A percentile compares a stretch with the other conserved stretches of the same genome.
phyloP scores from a whole-genome alignment of 768 basidiomycete genomes.

The Melanogaster broomeanus region DNA sequence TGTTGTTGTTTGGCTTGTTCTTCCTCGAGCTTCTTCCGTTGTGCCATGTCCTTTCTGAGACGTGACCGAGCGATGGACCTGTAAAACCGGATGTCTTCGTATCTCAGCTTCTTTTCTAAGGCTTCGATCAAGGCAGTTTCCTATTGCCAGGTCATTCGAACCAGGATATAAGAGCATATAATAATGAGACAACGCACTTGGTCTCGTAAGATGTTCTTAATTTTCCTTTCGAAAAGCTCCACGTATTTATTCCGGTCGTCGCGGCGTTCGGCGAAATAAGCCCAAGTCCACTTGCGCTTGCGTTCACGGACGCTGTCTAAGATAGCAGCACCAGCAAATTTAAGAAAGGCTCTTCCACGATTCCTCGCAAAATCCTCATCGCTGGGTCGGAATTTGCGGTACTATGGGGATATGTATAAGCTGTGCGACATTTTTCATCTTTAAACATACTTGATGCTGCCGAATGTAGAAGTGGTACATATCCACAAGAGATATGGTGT shows the following conservation, averaged over 20 bases:
- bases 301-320: conserved; percentile 81
- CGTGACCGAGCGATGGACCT: conserved; percentile 90
- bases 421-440: not conserved
- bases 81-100: conserved; percentile 97
- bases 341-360: conserved; percentile 65
- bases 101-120: conserved; percentile 82
- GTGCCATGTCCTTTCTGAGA: conserved; percentile 80
- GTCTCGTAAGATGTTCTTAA: conserved; percentile 51
- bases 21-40: conserved; percentile 65
- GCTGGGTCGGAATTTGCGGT: conserved; percentile 76
- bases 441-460: conserved; percentile 63
- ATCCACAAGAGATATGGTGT: conserved; percentile 89
- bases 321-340: conserved; percentile 81
- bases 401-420: conserved; percentile 40
- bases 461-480: conserved; percentile 96
- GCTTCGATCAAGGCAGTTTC: conserved; percentile 54
- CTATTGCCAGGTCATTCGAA: conserved; percentile 32
- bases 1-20: conserved; percentile 60
- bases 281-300: conserved; percentile 88
- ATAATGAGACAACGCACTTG: conserved; percentile 45
- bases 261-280: conserved; percentile 82
- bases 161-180: not conserved
- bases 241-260: conserved; percentile 88
- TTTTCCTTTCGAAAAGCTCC: conserved; percentile 77
- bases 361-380: conserved; percentile 61